phyloP scores from a whole-genome alignment of 116 monocot genomes.

The Trichopus zeylanicus region DNA sequence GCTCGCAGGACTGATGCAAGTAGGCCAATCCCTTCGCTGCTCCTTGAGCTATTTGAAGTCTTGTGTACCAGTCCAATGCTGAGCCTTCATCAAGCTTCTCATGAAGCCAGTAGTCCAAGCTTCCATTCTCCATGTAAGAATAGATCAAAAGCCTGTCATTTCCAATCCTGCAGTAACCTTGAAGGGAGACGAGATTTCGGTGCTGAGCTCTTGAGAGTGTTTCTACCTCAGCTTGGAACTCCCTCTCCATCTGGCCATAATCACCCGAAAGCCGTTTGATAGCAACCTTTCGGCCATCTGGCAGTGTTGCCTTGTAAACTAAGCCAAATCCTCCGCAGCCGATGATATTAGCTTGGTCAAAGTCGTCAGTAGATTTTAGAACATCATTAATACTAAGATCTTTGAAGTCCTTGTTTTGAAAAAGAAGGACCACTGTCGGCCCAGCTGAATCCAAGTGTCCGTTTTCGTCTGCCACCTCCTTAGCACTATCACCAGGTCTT shows the following conservation, averaged over 20 bases:
- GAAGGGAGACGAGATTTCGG: constrained; percentile 56
- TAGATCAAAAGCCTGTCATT: constrained; percentile 58
- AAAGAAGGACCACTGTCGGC: constrained; percentile 42
- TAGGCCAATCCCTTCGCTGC: constrained; percentile 56
- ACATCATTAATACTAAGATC: constrained; percentile 39
- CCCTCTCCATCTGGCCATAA: constrained; percentile 64
- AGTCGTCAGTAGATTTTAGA: constrained; percentile 58
- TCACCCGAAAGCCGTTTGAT: constrained; percentile 76
- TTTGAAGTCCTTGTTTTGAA: constrained; percentile 50
- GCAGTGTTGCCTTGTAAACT: constrained; percentile 58
- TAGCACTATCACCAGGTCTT: constrained; percentile 18
- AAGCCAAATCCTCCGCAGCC: constrained; percentile 85
- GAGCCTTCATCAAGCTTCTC: constrained; percentile 43
- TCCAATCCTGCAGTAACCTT: constrained; percentile 60
- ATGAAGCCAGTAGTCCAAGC: constrained; percentile 90
- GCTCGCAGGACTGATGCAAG: constrained; percentile 62
- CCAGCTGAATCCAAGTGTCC: constrained; percentile 18
- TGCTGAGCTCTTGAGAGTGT: constrained; percentile 71
- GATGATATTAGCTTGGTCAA: constrained; percentile 48
- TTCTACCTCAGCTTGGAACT: constrained; percentile 77
- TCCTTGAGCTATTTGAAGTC: constrained; percentile 61
- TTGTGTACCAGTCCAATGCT: constrained; percentile 36
- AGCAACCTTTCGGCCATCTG: constrained; percentile 47
- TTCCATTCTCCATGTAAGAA: constrained; percentile 82
- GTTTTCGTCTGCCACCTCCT: constrained; percentile 24